Percentiles rank a stretch among this genome's conserved stretches.
Evolutionary conservation across 1,139 yeast species (phyloP).

Genomic region (Saccharomyces hybrid): DNA sequence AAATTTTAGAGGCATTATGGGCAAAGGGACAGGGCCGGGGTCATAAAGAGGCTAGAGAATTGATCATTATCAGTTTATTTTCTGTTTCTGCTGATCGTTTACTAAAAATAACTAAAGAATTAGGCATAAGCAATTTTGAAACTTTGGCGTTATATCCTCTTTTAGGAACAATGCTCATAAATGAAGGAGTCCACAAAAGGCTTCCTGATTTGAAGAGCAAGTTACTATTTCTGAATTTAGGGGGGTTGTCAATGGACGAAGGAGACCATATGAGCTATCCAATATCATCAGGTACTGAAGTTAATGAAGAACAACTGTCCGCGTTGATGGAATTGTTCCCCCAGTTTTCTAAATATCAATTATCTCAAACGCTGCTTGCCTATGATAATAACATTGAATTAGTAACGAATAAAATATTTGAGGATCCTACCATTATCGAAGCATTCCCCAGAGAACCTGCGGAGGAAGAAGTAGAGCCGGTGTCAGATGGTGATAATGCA

Average conservation of each 20-base stretch:
- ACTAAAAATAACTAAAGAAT: constrained; percentile 37
- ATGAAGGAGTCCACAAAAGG: constrained; percentile 45
- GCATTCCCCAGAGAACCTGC: constrained; percentile 13
- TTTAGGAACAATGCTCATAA: constrained; percentile 45
- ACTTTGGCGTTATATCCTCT: too few relatives aligned
- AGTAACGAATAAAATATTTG: constrained; percentile 55
- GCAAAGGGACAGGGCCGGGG: constrained; percentile 49
- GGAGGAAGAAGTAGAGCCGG: constrained; percentile 4
- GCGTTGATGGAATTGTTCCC: constrained; percentile 56
- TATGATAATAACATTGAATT: constrained; percentile 49
- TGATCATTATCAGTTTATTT: constrained; percentile 46
- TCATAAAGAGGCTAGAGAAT: constrained; percentile 39
- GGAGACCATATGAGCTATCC: neutral
- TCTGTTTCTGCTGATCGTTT: constrained; percentile 43
- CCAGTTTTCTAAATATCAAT: constrained; percentile 39
- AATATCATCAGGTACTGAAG: neutral
- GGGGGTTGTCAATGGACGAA: neutral
- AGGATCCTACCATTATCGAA: constrained; percentile 33
- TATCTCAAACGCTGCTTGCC: constrained; percentile 41
- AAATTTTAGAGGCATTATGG: constrained; percentile 48
- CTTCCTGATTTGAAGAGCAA: constrained; percentile 31
- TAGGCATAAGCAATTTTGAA: constrained; percentile 40
- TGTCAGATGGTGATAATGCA: constrained; percentile 3
- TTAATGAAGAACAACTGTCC: constrained; percentile 36
- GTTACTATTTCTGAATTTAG: constrained; percentile 26